These are phyloP conservation scores for Nephelium lappaceum DNA, from an alignment of 345 rosid genomes.

Conservation along the genomic window DNA sequence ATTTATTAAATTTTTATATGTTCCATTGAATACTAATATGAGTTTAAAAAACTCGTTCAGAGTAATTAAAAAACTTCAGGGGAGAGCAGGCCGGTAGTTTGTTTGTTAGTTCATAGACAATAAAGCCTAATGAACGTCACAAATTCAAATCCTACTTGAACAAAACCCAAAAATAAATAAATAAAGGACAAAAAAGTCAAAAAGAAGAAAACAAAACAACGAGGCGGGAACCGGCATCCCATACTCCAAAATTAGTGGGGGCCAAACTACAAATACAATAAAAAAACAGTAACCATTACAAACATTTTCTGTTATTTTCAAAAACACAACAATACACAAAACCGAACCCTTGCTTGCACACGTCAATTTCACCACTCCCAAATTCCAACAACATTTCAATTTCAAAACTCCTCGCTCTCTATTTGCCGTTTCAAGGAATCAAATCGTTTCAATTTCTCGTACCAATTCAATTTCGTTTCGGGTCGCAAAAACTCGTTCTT, in stretches of 20 bases:
- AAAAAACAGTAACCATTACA: neutral
- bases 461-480: neutral
- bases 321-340: neutral
- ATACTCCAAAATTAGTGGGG: conserved; percentile 28
- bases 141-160: neutral
- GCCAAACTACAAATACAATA: neutral
- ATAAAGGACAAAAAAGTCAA: neutral
- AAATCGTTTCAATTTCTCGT: neutral
- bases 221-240: conserved; percentile 44
- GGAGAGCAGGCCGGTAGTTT: neutral
- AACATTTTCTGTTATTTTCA: conserved; percentile 11
- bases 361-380: neutral
- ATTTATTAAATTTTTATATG: too few relatives aligned
- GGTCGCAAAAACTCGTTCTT: neutral
- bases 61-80: neutral
- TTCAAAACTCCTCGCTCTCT: neutral
- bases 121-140: neutral
- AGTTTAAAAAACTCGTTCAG: too few relatives aligned
- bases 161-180: too few relatives aligned
- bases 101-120: neutral
- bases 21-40: too few relatives aligned
- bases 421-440: neutral
- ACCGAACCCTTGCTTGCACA: neutral
- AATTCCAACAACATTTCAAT: neutral
- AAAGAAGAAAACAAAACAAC: conserved; percentile 14